A percentile compares a stretch with the other conserved stretches of the same genome.
phyloP scores from a whole-genome alignment of 2,329 filamentous ascomycete genomes.

The Trichoderma koningiopsis region DNA sequence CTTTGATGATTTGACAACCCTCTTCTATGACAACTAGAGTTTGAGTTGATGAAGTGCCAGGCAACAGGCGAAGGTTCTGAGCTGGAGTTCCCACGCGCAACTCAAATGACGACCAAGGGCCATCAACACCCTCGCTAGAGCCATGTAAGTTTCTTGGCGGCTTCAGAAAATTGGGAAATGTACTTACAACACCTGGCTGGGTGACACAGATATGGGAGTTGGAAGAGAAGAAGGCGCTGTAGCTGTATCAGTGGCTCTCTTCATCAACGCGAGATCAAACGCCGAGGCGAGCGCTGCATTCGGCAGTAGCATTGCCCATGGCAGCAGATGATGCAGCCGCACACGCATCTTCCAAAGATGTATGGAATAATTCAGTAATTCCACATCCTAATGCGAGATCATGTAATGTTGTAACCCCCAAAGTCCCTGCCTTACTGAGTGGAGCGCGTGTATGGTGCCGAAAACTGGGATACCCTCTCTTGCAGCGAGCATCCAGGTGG shows the following conservation, averaged over 20 bases:
- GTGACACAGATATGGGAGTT: conserved; percentile 22
- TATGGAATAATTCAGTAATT: not conserved
- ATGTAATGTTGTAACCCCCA: not conserved
- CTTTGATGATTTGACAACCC: conserved; percentile 23
- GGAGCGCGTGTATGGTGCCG: not conserved
- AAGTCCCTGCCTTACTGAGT: not conserved
- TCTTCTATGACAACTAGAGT: conserved; percentile 21
- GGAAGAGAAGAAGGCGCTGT: not conserved
- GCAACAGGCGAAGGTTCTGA: conserved; percentile 25
- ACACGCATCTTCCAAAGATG: conserved; percentile 14
- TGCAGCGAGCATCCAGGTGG: not conserved
- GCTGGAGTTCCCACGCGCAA: conserved; percentile 25
- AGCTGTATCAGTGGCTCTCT: not conserved
- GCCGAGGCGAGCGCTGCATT: conserved; percentile 7
- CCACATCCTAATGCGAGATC: conserved; percentile 15
- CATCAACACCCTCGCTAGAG: conserved; percentile 25
- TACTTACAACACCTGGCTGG: conserved; percentile 27
- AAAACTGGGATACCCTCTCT: not conserved
- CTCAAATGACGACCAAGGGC: conserved; percentile 27
- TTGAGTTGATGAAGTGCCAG: conserved; percentile 26
- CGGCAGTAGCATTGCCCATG: conserved; percentile 11
- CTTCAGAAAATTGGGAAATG: not conserved
- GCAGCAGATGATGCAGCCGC: conserved; percentile 10
- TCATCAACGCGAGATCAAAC: not conserved
- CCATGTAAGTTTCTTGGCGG: not conserved